These are phyloP conservation scores for Papilionanthe hybrid DNA, from an alignment of 116 monocot species.

Conservation along the genomic window DNA sequence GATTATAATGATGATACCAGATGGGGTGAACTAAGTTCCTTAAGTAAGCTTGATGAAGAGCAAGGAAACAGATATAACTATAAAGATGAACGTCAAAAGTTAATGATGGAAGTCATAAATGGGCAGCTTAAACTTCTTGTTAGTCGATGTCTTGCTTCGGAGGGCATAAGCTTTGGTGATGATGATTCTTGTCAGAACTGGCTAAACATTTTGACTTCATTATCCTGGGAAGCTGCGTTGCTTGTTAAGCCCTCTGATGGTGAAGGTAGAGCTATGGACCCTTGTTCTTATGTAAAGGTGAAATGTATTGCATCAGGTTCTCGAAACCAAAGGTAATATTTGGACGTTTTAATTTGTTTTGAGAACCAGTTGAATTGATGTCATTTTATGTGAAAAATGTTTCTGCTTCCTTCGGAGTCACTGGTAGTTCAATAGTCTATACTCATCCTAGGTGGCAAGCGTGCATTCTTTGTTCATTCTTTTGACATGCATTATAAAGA, in stretches of 20 bases:
- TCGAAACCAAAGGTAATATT: constrained; percentile 64
- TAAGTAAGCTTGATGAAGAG: constrained; percentile 30
- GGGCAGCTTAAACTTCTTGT: constrained; percentile 75
- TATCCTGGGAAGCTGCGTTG: constrained; percentile 90
- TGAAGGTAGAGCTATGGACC: constrained; percentile 92
- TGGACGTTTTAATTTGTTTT: not conserved
- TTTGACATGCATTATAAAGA: not conserved
- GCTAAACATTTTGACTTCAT: constrained; percentile 68
- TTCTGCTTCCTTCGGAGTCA: not conserved
- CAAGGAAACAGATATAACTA: constrained; percentile 12
- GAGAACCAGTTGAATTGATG: not conserved
- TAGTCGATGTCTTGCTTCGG: constrained; percentile 56
- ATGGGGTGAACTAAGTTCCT: constrained; percentile 50
- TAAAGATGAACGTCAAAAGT: constrained; percentile 58
- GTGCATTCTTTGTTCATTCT: not conserved
- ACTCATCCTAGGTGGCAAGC: not conserved
- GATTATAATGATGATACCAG: constrained; percentile 46
- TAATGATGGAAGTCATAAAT: constrained; percentile 73
- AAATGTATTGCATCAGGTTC: constrained; percentile 83
- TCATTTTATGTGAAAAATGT: not conserved
- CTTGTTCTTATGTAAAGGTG: constrained; percentile 80
- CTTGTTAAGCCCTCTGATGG: constrained; percentile 72
- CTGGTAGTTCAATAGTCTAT: not conserved
- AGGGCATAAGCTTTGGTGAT: constrained; percentile 38
- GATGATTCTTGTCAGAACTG: constrained; percentile 38